Percentiles rank a stretch among this genome's conserved stretches.
phyloP scores from a whole-genome alignment of 225 moss, liverwort and hornwort species.

The Rhytidiadelphus loreus region DNA sequence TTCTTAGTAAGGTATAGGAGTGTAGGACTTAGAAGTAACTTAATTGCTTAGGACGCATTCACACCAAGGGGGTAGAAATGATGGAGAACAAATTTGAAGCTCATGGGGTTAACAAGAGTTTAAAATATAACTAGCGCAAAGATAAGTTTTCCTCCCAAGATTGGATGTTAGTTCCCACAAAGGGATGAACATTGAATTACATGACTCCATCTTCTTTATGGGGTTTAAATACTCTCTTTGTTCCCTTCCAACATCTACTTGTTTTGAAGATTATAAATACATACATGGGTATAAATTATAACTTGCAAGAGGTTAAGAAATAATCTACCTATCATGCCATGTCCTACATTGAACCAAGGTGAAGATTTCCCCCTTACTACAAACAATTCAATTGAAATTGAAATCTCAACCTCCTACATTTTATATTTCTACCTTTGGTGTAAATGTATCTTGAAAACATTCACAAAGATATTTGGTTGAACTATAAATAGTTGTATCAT shows the following conservation, averaged over 20 bases:
- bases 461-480: neutral
- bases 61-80: neutral
- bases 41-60: fast-evolving
- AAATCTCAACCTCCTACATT: neutral
- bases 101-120: neutral
- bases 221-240: neutral
- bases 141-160: neutral
- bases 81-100: neutral
- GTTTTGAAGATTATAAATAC: neutral
- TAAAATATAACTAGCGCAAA: neutral
- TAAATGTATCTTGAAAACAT: neutral
- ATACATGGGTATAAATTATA: neutral
- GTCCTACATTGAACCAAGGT: neutral
- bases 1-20: neutral
- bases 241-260: neutral
- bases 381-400: neutral
- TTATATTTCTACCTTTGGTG: neutral
- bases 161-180: neutral
- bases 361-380: neutral
- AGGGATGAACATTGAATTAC: neutral
- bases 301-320: neutral
- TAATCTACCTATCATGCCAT: fast-evolving
- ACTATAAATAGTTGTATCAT: neutral
- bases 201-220: neutral
- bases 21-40: neutral